Base-by-base conservation (phyloP, 257 asterid genomes). In the Ilex asprella region DNA sequence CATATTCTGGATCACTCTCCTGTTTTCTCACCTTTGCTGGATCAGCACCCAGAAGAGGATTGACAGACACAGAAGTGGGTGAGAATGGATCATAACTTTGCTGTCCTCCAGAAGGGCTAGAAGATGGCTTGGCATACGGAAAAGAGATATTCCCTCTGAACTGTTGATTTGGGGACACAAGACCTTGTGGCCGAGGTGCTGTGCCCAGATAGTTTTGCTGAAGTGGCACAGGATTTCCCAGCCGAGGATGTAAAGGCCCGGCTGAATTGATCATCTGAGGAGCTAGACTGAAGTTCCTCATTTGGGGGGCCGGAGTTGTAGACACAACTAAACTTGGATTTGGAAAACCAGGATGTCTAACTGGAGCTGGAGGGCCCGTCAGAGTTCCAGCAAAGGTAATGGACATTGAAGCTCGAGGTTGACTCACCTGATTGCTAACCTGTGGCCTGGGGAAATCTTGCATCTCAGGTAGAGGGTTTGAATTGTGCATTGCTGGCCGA, bases 61-160 rank as follows among this genome's bases (percentile, higher is more conserved):
- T 80, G 65, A 66, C 68, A 52, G 86, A 53, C 10, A 59, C 73
- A 15, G 94, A 67, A 50, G 89, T 82, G 39, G 97, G 89, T 2
- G 91, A 73, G 69, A 91, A 86, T 50, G 98, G 98, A 63, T 91
- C 97, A 60, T 91, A 91, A 30, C 68, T 77, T 62, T 84, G 95
- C 67, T 75, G 95, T 47, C 47, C 43, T 61, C 88, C 82, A 61
- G 75, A 68, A 52, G 91, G 57, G 62, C 70, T 39, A 43, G 77
- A 69, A 70, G 75, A 70, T 4, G 81, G 80, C 68, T 84, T 72
- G 21, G 73, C 76, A 29, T 82, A 81, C 10, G 55, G 69, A 30
- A 73, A 60, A 32, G 63, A 51, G 16, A 58, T 50, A 58, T 63
- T 76, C 65, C 70, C 75, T 11, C 76, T 76, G 51, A 80, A 74